Evolutionary conservation across 257 asterid genomes (phyloP), one percentile per base, ranked within the genome.

Genomic region (Ligustrum vulgare): DNA sequence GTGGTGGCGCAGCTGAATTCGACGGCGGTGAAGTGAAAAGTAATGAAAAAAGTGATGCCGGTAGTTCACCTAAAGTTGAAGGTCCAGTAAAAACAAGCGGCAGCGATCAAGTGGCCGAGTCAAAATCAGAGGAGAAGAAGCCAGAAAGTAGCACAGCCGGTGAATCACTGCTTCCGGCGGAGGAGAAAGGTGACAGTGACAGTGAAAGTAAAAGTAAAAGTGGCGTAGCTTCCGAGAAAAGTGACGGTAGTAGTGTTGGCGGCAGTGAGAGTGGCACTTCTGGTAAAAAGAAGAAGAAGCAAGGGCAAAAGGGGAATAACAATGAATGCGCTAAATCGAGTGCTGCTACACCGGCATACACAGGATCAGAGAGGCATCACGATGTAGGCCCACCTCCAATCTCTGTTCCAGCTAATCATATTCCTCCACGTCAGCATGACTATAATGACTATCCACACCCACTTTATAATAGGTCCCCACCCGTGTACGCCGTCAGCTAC

Each of bases 401-500:
- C 10, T 58, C 73, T 22, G 7, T 33, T 1, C 64, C 64, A 8
- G n/a, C 79, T 76, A 84, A 84, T 81, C 78, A 72, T 7, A 49
- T 25, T 70, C 80, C 79, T 37, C 86, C 92, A 86, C 92, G 82
- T 78, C 75, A 75, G 31, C 82, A 47, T 1, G 43, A 13, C 13
- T 68, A 67, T 76, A 77, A 82, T 65, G 75, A 72, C 25, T 68
- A 81, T 65, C 83, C 82, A 20, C 79, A 77, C 25, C 75, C 78
- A 18, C 75, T 34, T 2, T 79, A 77, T 35, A 70, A 75, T 22
- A 70, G 70, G 3, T 68, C 86, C 66, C 75, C 83, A 37, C 87
- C 92, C 0, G 85, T 39, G 23, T 87, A 78, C 71, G 90, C 83
- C 33, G 80, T 86, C 72, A 91, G 90, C 85, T 91, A 91, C 91